Evolutionary conservation across 805 yeast genomes (phyloP), one percentile per base, ranked within the genome.

Genomic region (Saccharomycopsis fodiens): DNA sequence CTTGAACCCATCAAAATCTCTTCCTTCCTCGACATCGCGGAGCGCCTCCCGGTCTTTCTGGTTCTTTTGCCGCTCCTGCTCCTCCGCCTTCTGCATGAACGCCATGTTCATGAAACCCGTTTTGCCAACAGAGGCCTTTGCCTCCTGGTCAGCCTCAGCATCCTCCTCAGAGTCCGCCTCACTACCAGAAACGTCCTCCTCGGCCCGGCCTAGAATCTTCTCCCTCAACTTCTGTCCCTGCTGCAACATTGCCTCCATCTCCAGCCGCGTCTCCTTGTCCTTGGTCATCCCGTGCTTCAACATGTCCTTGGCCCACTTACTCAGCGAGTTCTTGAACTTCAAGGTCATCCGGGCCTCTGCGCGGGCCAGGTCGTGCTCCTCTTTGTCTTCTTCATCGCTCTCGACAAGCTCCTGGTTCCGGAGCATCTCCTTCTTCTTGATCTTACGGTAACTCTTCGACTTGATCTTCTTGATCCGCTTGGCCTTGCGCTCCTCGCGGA

Each of bases 61-160:
- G 60, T 86, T 89, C 36, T 72, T 78, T 44, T 73, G 70, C 48
- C 70, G 73, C 51, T 77, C 75, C 53, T 80, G 73, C 46, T 79
- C 80, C 51, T 82, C 95, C 1, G 97, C 97, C 50, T 82, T 83
- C 54, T 73, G 81, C 97, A 91, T 91, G 62, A 91, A 91, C 54
- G 89, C 95, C 97, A 93, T 93, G 41, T 79, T 82, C 73, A 91
- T 66, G 17, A 91, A 81, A 45, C 97, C 97, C n/a, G 73, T 66
- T 62, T 89, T 91, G 17, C 93, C 89, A n/a, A 80, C 61, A 38
- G 68, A 72, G 27, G 67, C 62, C 29, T 62, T 60, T 6, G 61
- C 59, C n/a, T 63, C 59, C 22, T 63, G 68, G 4, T 62, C 59
- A 12, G 32, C 32, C 44, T 70, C 72, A n/a, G n/a, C n/a, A n/a